Evolutionary conservation across 192 early-diverging fungal genomes (phyloP).

Genomic region (Backusella mclennaniae): DNA sequence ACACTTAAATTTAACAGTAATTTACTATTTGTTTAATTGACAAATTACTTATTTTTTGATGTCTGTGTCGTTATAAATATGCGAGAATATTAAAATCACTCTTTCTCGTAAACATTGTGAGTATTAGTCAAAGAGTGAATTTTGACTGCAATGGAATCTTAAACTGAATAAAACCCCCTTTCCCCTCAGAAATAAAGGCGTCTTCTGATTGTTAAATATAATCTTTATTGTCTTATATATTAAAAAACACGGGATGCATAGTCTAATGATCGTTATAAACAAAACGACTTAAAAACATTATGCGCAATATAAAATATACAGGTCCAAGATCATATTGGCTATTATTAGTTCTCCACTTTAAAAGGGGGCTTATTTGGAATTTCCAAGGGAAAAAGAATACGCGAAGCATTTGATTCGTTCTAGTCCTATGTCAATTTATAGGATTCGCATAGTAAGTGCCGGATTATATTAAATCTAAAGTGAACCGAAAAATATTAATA

Average conservation of each 20-base stretch:
- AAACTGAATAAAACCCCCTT: background rate
- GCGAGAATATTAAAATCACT: background rate
- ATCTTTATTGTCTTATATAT: background rate
- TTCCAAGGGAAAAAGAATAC: slow-evolving; percentile 2
- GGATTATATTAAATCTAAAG: background rate
- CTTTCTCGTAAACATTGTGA: background rate
- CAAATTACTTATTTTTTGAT: background rate
- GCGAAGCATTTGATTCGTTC: background rate
- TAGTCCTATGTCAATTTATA: background rate
- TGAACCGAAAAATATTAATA: background rate
- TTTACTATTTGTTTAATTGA: background rate
- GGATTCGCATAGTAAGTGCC: background rate
- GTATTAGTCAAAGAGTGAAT: background rate
- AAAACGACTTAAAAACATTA: background rate
- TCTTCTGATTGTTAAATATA: background rate
- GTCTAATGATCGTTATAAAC: background rate
- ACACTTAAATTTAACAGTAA: background rate
- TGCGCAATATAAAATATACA: background rate
- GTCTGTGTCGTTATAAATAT: background rate
- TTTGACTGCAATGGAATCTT: background rate
- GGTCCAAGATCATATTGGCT: background rate
- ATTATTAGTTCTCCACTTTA: background rate
- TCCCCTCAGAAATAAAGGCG: background rate
- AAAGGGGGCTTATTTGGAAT: background rate
- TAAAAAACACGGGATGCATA: background rate